Evolutionary conservation across 2,329 filamentous ascomycete species (phyloP), one percentile per base, ranked within the genome.

Genomic region (Knoxdaviesia proteae): DNA sequence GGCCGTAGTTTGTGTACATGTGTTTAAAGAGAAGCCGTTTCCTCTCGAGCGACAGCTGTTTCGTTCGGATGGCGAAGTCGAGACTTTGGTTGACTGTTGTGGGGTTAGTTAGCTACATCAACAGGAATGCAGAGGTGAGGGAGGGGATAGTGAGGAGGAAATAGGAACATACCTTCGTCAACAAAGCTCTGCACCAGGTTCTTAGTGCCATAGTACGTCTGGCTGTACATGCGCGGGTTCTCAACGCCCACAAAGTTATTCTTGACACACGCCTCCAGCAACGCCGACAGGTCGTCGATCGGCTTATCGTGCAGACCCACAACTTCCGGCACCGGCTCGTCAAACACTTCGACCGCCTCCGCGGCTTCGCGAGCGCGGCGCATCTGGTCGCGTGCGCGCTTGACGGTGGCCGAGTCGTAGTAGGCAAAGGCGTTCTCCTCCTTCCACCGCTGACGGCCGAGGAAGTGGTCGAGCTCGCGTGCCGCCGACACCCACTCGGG

Each of bases 171-270:
- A 77, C 76, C 68, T 60, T 96, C 87, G 47, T 94, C 84, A 38
- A 94, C 65, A 54, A 88, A 96, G 44, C 78, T 77, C 59, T 96
- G 90, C 32, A 94, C 83, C 49, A 94, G 61, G 47, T 90, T 75
- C 59, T 98, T 98, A n/a, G 90, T 96, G 33, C 90, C 90, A 51
- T 86, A 94, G 56, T 98, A 98, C 3, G 88, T 93, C 61, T 96
- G 87, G 52, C 84, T 93, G 57, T 98, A 98, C n/a, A 98, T 62
- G 43, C 84, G 73, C 7, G 88, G 77, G 52, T 94, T 96, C 58
- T 98, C 90, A 9, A 94, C 78, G 0, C 90, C 90, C 11, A 84
- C 84, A 59, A 96, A 98, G 55, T 98, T 96, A 60, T 87, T 93
- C 69, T 94, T 98, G 51, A 94, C 80, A 56, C 87, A 96, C 9